Conservation (phyloP, 768 basidiomycete species). For the Russula brevipes region DNA sequence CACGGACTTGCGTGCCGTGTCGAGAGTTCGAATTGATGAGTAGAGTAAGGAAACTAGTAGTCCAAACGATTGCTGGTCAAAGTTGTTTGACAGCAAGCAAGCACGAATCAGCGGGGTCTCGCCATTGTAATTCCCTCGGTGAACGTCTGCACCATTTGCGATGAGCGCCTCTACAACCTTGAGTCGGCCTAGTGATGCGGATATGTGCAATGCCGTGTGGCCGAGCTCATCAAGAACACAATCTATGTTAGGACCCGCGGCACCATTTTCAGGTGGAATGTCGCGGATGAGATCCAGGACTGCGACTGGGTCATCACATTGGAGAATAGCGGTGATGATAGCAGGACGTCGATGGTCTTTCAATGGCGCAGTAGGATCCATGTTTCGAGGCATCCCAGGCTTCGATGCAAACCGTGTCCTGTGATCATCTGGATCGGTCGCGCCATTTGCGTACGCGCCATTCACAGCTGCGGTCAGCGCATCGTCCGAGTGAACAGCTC, state of each 20-base stretch:
- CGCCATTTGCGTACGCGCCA: constrained; percentile 39
- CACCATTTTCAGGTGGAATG: constrained; percentile 43
- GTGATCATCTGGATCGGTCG: constrained; percentile 42
- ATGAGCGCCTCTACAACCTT: constrained; percentile 67
- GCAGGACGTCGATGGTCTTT: constrained; percentile 54
- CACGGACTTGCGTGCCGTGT: constrained; percentile 78
- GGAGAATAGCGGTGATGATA: constrained; percentile 60
- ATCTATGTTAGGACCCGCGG: constrained; percentile 55
- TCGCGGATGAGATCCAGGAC: constrained; percentile 65
- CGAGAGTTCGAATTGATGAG: constrained; percentile 79
- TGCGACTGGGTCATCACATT: constrained; percentile 59
- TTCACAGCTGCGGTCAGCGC: constrained; percentile 38
- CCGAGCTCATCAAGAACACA: constrained; percentile 90
- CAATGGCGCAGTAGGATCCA: constrained; percentile 47
- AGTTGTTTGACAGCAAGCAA: constrained; percentile 82
- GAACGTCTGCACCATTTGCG: constrained; percentile 73
- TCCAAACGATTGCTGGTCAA: constrained; percentile 71
- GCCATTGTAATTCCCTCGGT: constrained; percentile 88
- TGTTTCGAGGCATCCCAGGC: constrained; percentile 46
- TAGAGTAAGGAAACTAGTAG: constrained; percentile 59
- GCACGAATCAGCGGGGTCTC: constrained; percentile 94
- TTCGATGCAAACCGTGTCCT: constrained; percentile 64
- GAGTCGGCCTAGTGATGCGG: constrained; percentile 76
- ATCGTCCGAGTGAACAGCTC: constrained; percentile 29
- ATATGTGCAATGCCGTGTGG: constrained; percentile 91